Percentiles rank a stretch among this genome's conserved stretches.
phyloP scores from a whole-genome alignment of 257 asterid species.

The Salvia splendens region DNA sequence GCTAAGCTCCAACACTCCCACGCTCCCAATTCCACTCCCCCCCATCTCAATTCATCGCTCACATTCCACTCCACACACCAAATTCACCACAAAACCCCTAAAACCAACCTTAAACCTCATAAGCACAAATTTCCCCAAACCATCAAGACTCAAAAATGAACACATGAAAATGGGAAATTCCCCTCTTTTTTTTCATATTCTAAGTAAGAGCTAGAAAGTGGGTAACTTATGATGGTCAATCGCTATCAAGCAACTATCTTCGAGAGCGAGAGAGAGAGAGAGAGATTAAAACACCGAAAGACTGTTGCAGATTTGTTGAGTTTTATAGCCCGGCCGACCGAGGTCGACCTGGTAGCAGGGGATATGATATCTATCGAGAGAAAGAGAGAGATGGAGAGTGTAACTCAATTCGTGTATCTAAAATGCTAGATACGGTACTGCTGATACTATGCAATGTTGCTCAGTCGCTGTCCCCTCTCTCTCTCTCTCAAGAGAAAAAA shows the following conservation, averaged over 20 bases:
- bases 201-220: constrained; percentile 29
- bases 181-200: not conserved
- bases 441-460: constrained; percentile 34
- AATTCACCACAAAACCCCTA: constrained; percentile 29
- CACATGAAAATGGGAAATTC: constrained; percentile 1
- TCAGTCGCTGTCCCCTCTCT: constrained; percentile 36
- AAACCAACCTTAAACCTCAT: constrained; percentile 15
- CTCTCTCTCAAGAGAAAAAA: constrained; percentile 32
- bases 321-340: constrained; percentile 53
- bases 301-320: constrained; percentile 24
- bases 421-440: constrained; percentile 29
- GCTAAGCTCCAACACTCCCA: constrained; percentile 29
- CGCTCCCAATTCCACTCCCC: constrained; percentile 2
- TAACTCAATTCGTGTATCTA: not conserved
- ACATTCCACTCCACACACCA: constrained; percentile 34
- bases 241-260: constrained; percentile 35
- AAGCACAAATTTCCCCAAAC: constrained; percentile 5
- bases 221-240: constrained; percentile 27
- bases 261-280: constrained; percentile 10
- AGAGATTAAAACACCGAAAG: constrained; percentile 26
- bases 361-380: not conserved
- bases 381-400: constrained; percentile 16
- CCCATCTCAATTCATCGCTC: constrained; percentile 32
- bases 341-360: constrained; percentile 71
- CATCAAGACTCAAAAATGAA: constrained; percentile 3